These are phyloP conservation scores for Pseudonectria buxi DNA, from an alignment of 2,329 filamentous ascomycete genomes.

Conservation along the genomic window DNA sequence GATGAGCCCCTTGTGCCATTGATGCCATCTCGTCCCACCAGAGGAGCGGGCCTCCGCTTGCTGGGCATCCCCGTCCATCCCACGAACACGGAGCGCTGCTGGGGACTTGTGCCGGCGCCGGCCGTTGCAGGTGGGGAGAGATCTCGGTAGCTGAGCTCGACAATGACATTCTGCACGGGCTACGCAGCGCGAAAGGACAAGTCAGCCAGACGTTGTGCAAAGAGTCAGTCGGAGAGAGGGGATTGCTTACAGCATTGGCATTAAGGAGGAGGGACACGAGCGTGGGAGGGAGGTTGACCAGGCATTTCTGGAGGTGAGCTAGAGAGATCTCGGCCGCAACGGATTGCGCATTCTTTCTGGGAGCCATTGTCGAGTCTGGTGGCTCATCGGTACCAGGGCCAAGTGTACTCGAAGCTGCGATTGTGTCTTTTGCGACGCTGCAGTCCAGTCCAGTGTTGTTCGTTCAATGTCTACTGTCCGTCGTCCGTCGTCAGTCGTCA, in stretches of 20 bases:
- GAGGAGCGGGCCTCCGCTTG: constrained; percentile 69
- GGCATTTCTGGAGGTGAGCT: constrained; percentile 83
- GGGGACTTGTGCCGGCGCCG: constrained; percentile 38
- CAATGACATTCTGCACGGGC: constrained; percentile 91
- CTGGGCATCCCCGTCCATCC: constrained; percentile 99
- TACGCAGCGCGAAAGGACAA: constrained; percentile 31
- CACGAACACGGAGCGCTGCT: constrained; percentile 69
- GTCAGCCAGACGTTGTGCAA: neutral
- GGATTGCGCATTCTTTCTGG: constrained; percentile 51
- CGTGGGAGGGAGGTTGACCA: constrained; percentile 84
- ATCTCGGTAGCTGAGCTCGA: constrained; percentile 73
- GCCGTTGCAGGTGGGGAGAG: constrained; percentile 40
- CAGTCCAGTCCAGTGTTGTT: constrained; percentile 3
- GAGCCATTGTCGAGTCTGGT: constrained; percentile 32
- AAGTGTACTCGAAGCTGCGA: neutral
- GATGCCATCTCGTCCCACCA: constrained; percentile 69
- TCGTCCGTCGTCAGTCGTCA: no score
- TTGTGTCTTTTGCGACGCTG: neutral
- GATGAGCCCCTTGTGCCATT: constrained; percentile 49
- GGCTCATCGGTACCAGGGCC: constrained; percentile 3
- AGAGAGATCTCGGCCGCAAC: constrained; percentile 78
- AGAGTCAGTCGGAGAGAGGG: neutral
- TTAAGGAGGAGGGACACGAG: constrained; percentile 81
- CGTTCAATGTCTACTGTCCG: no score
- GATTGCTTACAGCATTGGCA: constrained; percentile 69